Percentiles rank a stretch among this genome's conserved stretches.
Evolutionary conservation across 768 basidiomycete species (phyloP).

Genomic region (Saitozyma sp.): DNA sequence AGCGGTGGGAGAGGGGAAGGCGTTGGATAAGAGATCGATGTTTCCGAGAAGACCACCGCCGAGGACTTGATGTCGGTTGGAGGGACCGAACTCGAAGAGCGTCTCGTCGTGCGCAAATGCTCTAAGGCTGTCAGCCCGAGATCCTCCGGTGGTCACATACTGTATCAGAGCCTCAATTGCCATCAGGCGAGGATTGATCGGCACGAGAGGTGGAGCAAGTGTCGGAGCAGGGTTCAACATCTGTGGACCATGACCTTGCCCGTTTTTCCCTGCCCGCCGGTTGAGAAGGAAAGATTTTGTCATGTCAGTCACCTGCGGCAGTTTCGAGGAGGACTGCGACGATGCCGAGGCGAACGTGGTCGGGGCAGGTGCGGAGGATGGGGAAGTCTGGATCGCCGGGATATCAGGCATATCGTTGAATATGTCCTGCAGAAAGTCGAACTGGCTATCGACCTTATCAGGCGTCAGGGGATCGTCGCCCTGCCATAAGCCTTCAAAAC

Average conservation of each 20-base stretch:
- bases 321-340: neutral
- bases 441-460: neutral
- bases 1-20: constrained; percentile 34
- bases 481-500: neutral
- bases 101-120: constrained; percentile 23
- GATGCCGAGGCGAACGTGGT: constrained; percentile 1
- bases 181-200: constrained; percentile 14
- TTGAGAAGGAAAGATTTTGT: constrained; percentile 14
- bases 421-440: constrained; percentile 3
- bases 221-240: no score
- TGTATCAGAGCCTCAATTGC: constrained; percentile 19
- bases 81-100: constrained; percentile 34
- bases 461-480: neutral
- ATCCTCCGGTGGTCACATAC: constrained; percentile 8
- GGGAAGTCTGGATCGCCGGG: constrained; percentile 5
- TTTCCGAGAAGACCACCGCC: constrained; percentile 2
- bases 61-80: constrained; percentile 15
- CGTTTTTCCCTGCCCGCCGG: constrained; percentile 14
- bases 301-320: constrained; percentile 8
- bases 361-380: constrained; percentile 2
- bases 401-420: constrained; percentile 21
- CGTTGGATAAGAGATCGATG: constrained; percentile 31
- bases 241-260: neutral
- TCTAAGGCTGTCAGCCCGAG: constrained; percentile 7
- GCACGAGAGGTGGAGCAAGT: constrained; percentile 1